Evolutionary conservation across 345 rosid species (phyloP), one percentile per base, ranked within the genome.

Genomic region (Lenwebbia sp.): DNA sequence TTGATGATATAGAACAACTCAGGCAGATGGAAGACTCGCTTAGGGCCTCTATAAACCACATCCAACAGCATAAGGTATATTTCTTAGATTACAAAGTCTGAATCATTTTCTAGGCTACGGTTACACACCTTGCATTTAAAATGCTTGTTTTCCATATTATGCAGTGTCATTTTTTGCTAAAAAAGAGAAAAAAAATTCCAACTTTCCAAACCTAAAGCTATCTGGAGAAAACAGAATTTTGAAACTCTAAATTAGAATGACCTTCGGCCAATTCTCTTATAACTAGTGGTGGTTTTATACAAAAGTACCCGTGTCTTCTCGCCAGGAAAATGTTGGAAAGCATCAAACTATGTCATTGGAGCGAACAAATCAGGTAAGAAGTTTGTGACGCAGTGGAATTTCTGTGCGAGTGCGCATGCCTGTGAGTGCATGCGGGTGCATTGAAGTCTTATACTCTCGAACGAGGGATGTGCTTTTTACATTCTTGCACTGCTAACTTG

Each of bases 11-110:
- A 19, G 96, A 93, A 85, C 93, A 93, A 87, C 93, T 94, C 83
- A 84, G 86, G 86, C 93, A 91, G 91, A 93, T 96, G 96, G 99
- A 96, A 90, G 94, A 94, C 60, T 94, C 94, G 21, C 92, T 94
- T 50, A 91, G 92, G 76, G 92, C 93, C 82, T 95, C 98, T 28
- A 87, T 96, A 85, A 92, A 90, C 82, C 90, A 86, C 84, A 86
- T 95, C 85, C 91, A 53, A 78, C 76, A 89, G 62, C 95, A 92
- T 82, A 93, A 94, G 96, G 99, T 95, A 57, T 83, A 85, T 10
- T 82, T 25, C 78, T 19, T 70, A 37, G 47, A 10, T 37, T 70
- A 37, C 47, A 4, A 37, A 70, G 47, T 70, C 14, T 37, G 81
- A 37, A 70, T 70, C 81, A 70, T 70, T 70, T 70, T 19, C 47